These are phyloP conservation scores for Tremellales sp. DNA, from an alignment of 1,284 basidiomycete species.

Conservation along the genomic window DNA sequence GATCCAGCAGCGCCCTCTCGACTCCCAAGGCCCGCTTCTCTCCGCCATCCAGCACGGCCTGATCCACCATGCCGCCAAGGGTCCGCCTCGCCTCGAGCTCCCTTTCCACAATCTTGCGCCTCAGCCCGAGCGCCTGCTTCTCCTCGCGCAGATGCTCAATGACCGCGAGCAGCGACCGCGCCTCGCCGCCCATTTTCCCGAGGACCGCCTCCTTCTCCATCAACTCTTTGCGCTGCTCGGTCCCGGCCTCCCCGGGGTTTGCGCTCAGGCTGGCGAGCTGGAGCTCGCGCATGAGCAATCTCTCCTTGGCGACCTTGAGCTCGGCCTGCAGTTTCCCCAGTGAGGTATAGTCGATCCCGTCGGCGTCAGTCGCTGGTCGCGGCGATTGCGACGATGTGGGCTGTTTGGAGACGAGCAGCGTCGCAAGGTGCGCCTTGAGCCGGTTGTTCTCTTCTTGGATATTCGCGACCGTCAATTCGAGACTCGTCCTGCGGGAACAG, in stretches of 20 bases:
- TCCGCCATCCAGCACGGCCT: constrained; percentile 2
- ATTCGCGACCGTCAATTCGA: constrained; percentile 37
- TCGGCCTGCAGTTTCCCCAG: constrained; percentile 30
- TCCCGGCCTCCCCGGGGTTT: background rate
- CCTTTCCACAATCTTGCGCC: constrained; percentile 22
- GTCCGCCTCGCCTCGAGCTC: constrained; percentile 28
- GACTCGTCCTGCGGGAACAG: constrained; percentile 21
- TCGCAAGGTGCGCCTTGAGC: constrained; percentile 31
- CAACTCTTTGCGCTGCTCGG: background rate
- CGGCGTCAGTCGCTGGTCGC: background rate
- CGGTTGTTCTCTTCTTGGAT: constrained; percentile 41
- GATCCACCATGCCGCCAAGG: constrained; percentile 8
- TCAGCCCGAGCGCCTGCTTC: constrained; percentile 24
- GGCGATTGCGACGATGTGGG: background rate
- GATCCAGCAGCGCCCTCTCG: constrained; percentile 37
- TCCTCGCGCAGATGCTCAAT: constrained; percentile 29
- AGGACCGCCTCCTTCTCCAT: constrained; percentile 9
- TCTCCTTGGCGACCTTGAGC: constrained; percentile 19
- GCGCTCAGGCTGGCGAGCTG: constrained; percentile 12
- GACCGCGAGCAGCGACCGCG: constrained; percentile 24
- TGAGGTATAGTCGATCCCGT: constrained; percentile 25
- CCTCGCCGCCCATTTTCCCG: constrained; percentile 23
- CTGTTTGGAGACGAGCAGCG: constrained; percentile 14
- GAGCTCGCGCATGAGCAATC: constrained; percentile 21
- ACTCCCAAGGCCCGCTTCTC: constrained; percentile 18